phyloP scores from a whole-genome alignment of 2,329 filamentous ascomycete genomes.

The Clarireedia paspali region DNA sequence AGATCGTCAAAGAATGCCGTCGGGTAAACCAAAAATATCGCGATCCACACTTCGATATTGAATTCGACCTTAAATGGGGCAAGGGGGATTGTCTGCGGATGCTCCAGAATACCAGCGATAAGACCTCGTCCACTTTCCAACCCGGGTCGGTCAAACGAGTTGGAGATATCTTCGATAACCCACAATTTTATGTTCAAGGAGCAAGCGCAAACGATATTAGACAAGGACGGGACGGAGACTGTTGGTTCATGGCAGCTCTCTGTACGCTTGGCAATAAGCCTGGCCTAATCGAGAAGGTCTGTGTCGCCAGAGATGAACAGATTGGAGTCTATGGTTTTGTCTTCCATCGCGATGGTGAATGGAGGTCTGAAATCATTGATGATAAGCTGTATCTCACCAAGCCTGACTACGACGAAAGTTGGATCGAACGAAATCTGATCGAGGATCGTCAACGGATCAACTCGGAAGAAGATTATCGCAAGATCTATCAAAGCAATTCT shows the following conservation, averaged over 20 bases:
- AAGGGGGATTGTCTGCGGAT: conserved; percentile 42
- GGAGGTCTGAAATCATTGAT: conserved; percentile 84
- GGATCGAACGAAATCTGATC: conserved; percentile 45
- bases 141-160: conserved; percentile 48
- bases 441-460: conserved; percentile 14
- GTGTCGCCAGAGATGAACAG: conserved; percentile 32
- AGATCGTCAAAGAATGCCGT: conserved; percentile 58
- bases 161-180: conserved; percentile 66
- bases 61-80: conserved; percentile 61
- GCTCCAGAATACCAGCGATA: conserved; percentile 25
- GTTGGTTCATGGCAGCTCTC: conserved; percentile 78
- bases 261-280: conserved; percentile 55
- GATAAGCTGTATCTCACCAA: conserved; percentile 81
- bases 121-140: background rate
- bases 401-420: conserved; percentile 73
- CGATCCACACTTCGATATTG: conserved; percentile 81
- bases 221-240: conserved; percentile 73
- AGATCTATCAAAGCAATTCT: conserved; percentile 45
- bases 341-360: conserved; percentile 79
- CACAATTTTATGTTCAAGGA: conserved; percentile 70
- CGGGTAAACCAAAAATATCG: conserved; percentile 79
- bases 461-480: conserved; percentile 41
- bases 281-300: conserved; percentile 42
- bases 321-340: conserved; percentile 86
- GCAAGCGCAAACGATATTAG: conserved; percentile 65